phyloP scores from a whole-genome alignment of 1,284 basidiomycete genomes.

The Ustilago esculenta region DNA sequence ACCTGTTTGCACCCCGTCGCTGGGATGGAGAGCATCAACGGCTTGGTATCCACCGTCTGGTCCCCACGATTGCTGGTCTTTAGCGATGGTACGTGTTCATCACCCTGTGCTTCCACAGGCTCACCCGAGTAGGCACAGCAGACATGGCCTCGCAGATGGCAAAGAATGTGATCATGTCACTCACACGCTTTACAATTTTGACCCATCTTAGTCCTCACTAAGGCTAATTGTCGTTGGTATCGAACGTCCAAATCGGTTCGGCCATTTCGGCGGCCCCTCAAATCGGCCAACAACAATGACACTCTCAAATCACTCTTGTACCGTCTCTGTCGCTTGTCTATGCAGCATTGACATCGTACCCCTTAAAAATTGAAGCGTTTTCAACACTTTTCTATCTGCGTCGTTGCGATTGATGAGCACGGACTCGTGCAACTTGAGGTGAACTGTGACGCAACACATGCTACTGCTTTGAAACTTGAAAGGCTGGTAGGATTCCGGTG shows the following conservation, averaged over 20 bases:
- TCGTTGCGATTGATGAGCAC: not conserved
- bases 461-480: no score
- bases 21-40: slow-evolving; percentile 21
- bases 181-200: not conserved
- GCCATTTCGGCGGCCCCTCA: slow-evolving; percentile 16
- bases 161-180: not conserved
- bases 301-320: slow-evolving; percentile 20
- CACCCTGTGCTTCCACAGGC: no score
- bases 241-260: slow-evolving; percentile 20
- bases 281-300: slow-evolving; percentile 31
- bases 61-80: slow-evolving; percentile 15
- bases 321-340: slow-evolving; percentile 32
- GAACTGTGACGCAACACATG: no score
- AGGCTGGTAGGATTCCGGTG: no score
- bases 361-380: slow-evolving; percentile 46
- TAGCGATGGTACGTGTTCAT: slow-evolving; percentile 30
- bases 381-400: slow-evolving; percentile 28
- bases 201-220: slow-evolving; percentile 13
- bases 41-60: slow-evolving; percentile 13
- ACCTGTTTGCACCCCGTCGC: slow-evolving; percentile 29
- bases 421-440: no score
- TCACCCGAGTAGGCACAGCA: no score
- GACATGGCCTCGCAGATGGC: no score
- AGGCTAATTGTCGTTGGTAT: slow-evolving; percentile 6
- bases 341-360: slow-evolving; percentile 19